A percentile compares a stretch with the other conserved stretches of the same genome.
Conservation (phyloP, 805 yeast genomes). For the Teunomyces aglyptinius region DNA sequence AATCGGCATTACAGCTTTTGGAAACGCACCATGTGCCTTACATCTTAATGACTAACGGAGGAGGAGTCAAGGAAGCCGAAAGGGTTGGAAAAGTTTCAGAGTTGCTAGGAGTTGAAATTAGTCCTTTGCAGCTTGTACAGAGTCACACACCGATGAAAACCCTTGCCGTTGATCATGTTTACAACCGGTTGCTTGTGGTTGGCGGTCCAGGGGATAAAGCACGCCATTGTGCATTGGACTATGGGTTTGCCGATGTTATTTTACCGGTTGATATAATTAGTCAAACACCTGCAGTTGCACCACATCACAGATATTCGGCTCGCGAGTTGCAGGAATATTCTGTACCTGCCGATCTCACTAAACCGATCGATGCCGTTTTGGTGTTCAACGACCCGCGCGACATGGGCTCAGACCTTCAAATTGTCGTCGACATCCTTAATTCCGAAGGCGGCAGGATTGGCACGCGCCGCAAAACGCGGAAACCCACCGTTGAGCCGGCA, state of each 20-base stretch:
- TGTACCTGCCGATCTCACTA: conserved; percentile 26
- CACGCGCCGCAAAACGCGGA: conserved; percentile 43
- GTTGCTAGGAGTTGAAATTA: conserved; percentile 44
- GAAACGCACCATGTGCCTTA: conserved; percentile 62
- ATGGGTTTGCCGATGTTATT: conserved; percentile 77
- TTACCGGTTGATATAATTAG: conserved; percentile 70
- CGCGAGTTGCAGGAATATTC: conserved; percentile 47
- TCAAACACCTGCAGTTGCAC: conserved; percentile 59
- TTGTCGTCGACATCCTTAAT: conserved; percentile 67
- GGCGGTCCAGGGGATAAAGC: conserved; percentile 77
- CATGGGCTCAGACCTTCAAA: conserved; percentile 80
- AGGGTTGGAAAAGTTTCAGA: conserved; percentile 54
- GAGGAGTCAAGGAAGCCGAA: conserved; percentile 69
- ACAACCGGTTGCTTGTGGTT: conserved; percentile 67
- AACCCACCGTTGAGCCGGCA: conserved; percentile 40
- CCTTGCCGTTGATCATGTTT: conserved; percentile 44
- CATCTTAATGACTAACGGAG: conserved; percentile 87
- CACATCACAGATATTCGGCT: conserved; percentile 57
- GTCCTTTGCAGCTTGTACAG: conserved; percentile 69
- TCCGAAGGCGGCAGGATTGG: conserved; percentile 64
- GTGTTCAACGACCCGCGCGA: conserved; percentile 90
- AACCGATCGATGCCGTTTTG: conserved; percentile 68
- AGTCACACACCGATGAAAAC: conserved; percentile 84
- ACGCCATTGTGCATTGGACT: conserved; percentile 67
- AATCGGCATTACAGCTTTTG: conserved; percentile 54